Conservation (phyloP, 805 yeast species). For the Starmerella floricola region DNA sequence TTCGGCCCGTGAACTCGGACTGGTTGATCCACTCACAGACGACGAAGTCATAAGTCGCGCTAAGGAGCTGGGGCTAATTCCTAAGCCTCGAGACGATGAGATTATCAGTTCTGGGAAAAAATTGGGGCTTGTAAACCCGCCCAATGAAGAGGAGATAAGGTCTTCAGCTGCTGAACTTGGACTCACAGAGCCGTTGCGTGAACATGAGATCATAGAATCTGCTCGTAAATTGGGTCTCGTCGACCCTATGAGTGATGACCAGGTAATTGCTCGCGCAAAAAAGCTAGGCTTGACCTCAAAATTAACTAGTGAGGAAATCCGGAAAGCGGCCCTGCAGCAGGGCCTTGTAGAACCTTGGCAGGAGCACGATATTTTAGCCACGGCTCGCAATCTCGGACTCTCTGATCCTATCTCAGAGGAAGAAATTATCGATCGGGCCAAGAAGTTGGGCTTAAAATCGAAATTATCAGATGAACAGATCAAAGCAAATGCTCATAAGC, state of each 20-base stretch:
- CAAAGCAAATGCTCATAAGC: constrained; percentile 5
- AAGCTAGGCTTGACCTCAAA: constrained; percentile 66
- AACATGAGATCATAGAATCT: constrained; percentile 5
- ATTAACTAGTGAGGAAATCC: constrained; percentile 41
- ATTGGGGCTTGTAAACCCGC: constrained; percentile 22
- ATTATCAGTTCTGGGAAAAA: constrained; percentile 17
- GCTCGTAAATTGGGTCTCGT: constrained; percentile 23
- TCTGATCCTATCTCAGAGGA: constrained; percentile 5
- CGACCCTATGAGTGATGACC: constrained; percentile 11
- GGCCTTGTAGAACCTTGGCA: constrained; percentile 19
- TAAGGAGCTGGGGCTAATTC: constrained; percentile 25
- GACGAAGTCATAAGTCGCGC: constrained; percentile 33
- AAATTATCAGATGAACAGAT: constrained; percentile 11
- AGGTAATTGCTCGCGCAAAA: constrained; percentile 48
- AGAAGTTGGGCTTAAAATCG: constrained; percentile 17
- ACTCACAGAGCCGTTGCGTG: constrained; percentile 6
- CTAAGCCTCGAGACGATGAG: constrained; percentile 3
- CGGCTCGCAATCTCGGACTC: constrained; percentile 16
- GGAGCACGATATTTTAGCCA: constrained; percentile 6
- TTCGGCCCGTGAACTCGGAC: constrained; percentile 12
- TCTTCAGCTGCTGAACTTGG: constrained; percentile 31
- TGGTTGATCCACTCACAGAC: constrained; percentile 8
- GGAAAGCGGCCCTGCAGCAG: constrained; percentile 21
- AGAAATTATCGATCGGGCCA: constrained; percentile 4
- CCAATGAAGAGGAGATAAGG: constrained; percentile 22